Evolutionary conservation across 164 flowering plant species (phyloP).

Genomic region (Stephania yunnanensis): DNA sequence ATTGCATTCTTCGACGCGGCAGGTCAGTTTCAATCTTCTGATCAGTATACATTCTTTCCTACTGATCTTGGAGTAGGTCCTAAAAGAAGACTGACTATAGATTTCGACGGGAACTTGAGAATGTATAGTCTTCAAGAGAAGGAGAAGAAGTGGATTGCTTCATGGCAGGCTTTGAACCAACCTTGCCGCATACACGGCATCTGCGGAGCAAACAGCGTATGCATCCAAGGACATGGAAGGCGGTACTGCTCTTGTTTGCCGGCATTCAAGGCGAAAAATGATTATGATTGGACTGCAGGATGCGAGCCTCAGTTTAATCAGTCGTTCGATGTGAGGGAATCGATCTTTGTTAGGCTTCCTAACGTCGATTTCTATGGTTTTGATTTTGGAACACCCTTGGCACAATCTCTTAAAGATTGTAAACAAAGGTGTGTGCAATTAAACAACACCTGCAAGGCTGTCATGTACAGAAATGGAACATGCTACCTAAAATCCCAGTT

Average conservation of each 20-base stretch:
- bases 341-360: slow-evolving; percentile 10
- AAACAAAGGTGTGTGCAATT: slow-evolving; percentile 15
- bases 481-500: slow-evolving; percentile 4
- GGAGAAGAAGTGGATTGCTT: background rate
- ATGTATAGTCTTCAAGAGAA: slow-evolving; percentile 10
- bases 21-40: slow-evolving; percentile 23
- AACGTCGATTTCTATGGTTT: slow-evolving; percentile 28
- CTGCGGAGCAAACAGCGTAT: slow-evolving; percentile 5
- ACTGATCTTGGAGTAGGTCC: slow-evolving; percentile 6
- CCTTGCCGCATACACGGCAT: background rate
- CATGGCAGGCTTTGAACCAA: slow-evolving; percentile 8
- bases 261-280: background rate
- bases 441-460: slow-evolving; percentile 16
- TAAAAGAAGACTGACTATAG: slow-evolving; percentile 10
- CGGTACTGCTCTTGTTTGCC: slow-evolving; percentile 9
- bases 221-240: slow-evolving; percentile 4
- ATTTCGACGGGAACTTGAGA: slow-evolving; percentile 15
- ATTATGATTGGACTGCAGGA: slow-evolving; percentile 24
- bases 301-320: slow-evolving; percentile 25
- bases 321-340: background rate
- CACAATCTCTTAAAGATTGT: slow-evolving; percentile 15
- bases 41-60: slow-evolving; percentile 11
- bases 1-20: slow-evolving; percentile 18
- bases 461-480: slow-evolving; percentile 8
- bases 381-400: background rate